Conservation (phyloP, 345 rosid genomes). For the Ceriops zippeliana region DNA sequence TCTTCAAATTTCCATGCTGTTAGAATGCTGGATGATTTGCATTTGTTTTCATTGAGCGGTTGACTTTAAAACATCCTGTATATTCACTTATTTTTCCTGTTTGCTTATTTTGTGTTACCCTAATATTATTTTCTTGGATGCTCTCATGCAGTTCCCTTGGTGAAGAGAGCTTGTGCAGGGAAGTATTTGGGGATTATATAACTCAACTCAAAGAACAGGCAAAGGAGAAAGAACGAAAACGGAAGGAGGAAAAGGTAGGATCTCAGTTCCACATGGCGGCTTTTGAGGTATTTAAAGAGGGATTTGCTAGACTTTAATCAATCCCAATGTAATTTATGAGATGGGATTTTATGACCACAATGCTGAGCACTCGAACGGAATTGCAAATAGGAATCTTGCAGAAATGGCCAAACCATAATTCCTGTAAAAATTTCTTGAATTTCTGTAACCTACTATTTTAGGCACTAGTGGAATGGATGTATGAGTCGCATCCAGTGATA, state of each 20-base stretch:
- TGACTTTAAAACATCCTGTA: neutral
- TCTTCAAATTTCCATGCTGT: neutral
- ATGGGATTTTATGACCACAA: no score
- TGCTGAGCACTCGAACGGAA: no score
- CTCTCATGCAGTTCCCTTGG: conserved; percentile 53
- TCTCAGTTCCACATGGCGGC: conserved; percentile 1
- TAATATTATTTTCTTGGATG: conserved; percentile 17
- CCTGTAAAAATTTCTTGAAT: no score
- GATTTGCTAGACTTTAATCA: neutral
- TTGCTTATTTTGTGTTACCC: neutral
- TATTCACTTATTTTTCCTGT: neutral
- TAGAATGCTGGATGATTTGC: neutral
- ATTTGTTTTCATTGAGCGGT: neutral
- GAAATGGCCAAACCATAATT: no score
- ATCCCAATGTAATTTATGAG: neutral
- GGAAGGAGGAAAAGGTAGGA: conserved; percentile 73
- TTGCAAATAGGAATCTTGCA: no score
- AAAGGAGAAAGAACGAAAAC: conserved; percentile 51
- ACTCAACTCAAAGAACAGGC: conserved; percentile 61
- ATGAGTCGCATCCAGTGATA: no score
- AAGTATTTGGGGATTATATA: conserved; percentile 62
- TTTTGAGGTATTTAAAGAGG: neutral
- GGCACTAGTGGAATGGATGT: no score
- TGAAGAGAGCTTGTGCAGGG: conserved; percentile 65
- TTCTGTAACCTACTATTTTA: no score